Base-by-base conservation (phyloP, 1,284 basidiomycete species). In the Ceratobasidium sp. region DNA sequence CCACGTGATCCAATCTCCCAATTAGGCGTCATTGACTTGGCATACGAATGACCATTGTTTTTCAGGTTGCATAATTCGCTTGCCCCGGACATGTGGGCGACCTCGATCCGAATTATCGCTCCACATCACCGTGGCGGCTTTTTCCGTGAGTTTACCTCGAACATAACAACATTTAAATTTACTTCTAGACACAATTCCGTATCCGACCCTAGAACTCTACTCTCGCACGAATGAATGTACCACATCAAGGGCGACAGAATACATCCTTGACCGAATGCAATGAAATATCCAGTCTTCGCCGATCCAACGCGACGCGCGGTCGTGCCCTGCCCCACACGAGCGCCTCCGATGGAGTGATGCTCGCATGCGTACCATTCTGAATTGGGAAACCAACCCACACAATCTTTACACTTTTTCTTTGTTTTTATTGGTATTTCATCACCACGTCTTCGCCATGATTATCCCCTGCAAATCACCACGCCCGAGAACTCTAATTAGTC, bases 371-470 rank as follows among this genome's bases (percentile, higher is more conserved):
- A 13, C 52, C 29, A 54, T 7, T 17, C 52, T 54, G n/a, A 17
- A 54, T 54, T 4, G 29, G 52, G 52, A 32, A 54, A 35, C 35
- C 52, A 22, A 22, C 17, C 29, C 52, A 25, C 47, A 32, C 29
- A 25, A 15, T 27, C 29, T 32, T 13, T 17, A 13, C 52, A 4
- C 15, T 12, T 54, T 32, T 54, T 22, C 27, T n/a, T 34, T 34
- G 52, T 54, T 54, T 54, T 31, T 27, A 67, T 67, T 67, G 64
- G 40, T 17, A 54, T 67, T 67, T 67, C 64, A 67, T 67, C 64
- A 55, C 20, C 17, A 13, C 27, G 34, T 20, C 64, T 67, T 67
- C 64, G 35, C 2, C 3, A 31, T 67, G 64, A 67, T 52, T 65
- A 52, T 58, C 56, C 40, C 34, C 29, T 3, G 42, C 47, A 34